Evolutionary conservation across 78 protist species (phyloP).

Genomic region (Dictyostelium purpureum): DNA sequence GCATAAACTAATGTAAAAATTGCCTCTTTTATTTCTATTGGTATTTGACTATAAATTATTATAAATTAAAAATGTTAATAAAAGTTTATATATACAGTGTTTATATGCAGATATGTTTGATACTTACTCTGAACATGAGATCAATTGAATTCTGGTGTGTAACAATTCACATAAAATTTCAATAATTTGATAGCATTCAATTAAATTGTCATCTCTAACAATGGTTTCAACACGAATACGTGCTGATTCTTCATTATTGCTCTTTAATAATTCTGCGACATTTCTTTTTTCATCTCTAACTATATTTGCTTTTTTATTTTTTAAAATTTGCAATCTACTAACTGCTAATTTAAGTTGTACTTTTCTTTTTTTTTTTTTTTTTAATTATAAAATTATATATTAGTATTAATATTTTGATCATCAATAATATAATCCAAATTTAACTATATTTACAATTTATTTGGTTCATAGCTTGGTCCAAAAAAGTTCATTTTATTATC

Average conservation of each 20-base stretch:
- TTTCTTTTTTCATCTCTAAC: slow-evolving; percentile 71
- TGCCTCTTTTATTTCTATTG: slow-evolving; percentile 68
- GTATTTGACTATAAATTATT: slow-evolving; percentile 33
- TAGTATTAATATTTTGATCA: too few relatives aligned
- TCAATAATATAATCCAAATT: too few relatives aligned
- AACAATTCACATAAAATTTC: slow-evolving; percentile 64
- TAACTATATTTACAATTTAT: too few relatives aligned
- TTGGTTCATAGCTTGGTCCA: too few relatives aligned
- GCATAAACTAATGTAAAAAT: slow-evolving; percentile 76
- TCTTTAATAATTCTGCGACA: slow-evolving; percentile 67
- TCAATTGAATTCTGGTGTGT: slow-evolving; percentile 38
- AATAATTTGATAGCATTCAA: slow-evolving; percentile 62
- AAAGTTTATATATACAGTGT: not conserved
- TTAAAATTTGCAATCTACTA: slow-evolving; percentile 67
- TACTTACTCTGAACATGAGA: slow-evolving; percentile 23
- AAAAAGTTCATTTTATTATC: too few relatives aligned
- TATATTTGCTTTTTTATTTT: slow-evolving; percentile 55
- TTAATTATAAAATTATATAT: not conserved
- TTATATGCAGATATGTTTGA: not conserved
- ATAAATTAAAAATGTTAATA: not conserved
- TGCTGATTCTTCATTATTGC: slow-evolving; percentile 70
- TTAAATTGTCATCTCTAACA: slow-evolving; percentile 52
- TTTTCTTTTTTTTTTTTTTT: slow-evolving; percentile 16
- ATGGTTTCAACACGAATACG: slow-evolving; percentile 77
- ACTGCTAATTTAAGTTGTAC: slow-evolving; percentile 76